Base-by-base conservation (phyloP, 768 basidiomycete species). In the Arthromyces matolae region DNA sequence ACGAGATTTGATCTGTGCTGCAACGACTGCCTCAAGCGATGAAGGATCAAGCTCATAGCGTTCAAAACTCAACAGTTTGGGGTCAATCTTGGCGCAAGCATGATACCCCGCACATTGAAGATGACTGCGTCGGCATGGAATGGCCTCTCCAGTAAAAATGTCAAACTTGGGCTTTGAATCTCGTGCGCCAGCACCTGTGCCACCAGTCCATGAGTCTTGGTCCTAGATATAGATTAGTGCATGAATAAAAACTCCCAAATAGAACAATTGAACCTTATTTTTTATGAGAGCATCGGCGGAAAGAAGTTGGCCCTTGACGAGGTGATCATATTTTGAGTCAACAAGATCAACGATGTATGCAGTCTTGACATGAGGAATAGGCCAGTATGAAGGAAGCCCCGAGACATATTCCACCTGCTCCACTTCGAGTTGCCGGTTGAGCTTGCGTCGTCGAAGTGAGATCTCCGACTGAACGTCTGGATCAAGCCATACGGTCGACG, bases 241-340 rank as follows among this genome's bases (percentile, higher is more conserved):
- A 6, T 6, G n/a, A 35, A 35, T n/a, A 12, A 35, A 12, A 35
- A 16, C 16, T 12, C 34, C 10, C 25, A 13, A 42, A 33, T 18
- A 5, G 7, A 31, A 31, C 8, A 14, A 31, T 8, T 20, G 6
- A 29, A 59, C 60, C 32, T 51, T 50, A 31, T 59, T 58, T 45
- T 61, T 59, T 3, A 61, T 51, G 7, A 61, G 39, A 0, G 52
- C 50, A 37, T 59, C 60, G 3, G 52, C 47, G 4, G 51, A 46
- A 19, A 49, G 16, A 5, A 53, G 29, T n/a, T 33, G 23, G 1
- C 47, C 58, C 1, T 50, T 32, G 34, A 53, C 45, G 6, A n/a
- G 29, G 24, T 57, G 33, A n/a, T 51, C 34, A 29, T 45, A 57
- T 31, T 54, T 55, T 18, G 54, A 47, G 42, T 54, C 49, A 0